Base-by-base conservation (phyloP, 352 stramenopile genomes). In the Phytophthora multivora region DNA sequence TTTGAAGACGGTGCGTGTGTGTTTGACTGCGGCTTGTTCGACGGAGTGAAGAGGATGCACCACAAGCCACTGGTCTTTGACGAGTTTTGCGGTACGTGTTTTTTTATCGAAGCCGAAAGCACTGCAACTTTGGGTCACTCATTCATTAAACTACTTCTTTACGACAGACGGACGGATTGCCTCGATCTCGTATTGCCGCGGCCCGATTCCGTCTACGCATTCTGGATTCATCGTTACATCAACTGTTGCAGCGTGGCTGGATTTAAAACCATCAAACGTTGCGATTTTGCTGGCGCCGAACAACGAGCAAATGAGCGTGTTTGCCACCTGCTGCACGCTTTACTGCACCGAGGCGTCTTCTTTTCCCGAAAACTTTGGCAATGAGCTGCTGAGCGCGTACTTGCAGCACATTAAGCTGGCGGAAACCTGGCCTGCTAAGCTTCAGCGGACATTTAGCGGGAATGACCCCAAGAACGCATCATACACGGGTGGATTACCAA, bases 251-350 rank as follows among this genome's bases (percentile, higher is more conserved):
- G 83, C 85, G 13, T 96, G 88, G 88, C 75, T 94, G 31, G 88
- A 93, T 38, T 53, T 93, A 18, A 90, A 90, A 7, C 66, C 79
- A 2, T 77, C 66, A 23, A 93, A 95, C 41, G 83, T 93, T 26
- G 86, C 82, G 11, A 86, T 96, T 41, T 67, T 96, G 26, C 59
- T 96, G 8, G 84, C 88, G 0, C 88, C 88, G 0, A 94, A 91
- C 61, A 92, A 94, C 38, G 85, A 96, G 33, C 88, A 96, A 56
- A 90, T 93, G 75, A 93, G 83, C 53, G 80, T 96, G 4, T 96
- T 93, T 71, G 79, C 86, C n/a, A 93, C 88, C 1, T 96, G 88
- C 56, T 93, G 83, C 42, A 86, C 88, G 31, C 61, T 96, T 0
- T 96, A 96, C 46, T 83, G 81, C 45, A 91, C 82, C 0, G 79